A percentile compares a stretch with the other conserved stretches of the same genome.
These are phyloP conservation scores for Solanum pimpinellifolium DNA, from an alignment of 257 asterid species.

Conservation along the genomic window DNA sequence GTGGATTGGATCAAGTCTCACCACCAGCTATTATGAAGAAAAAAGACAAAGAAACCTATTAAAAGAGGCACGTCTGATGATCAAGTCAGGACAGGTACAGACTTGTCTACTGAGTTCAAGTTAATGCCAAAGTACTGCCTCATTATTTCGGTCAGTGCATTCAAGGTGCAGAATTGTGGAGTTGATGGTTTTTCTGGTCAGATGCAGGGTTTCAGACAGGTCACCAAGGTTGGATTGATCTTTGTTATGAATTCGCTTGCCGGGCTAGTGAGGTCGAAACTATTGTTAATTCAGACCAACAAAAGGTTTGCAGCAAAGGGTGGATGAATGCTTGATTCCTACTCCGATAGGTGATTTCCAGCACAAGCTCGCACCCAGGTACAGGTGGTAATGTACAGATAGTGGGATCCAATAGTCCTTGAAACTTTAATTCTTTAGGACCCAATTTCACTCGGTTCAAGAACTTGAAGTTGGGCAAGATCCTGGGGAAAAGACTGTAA, in stretches of 20 bases:
- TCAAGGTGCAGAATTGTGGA: not conserved
- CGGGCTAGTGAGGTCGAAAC: not conserved
- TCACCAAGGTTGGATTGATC: not conserved
- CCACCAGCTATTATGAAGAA: not conserved
- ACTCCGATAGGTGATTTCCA: not conserved
- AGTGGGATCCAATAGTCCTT: not conserved
- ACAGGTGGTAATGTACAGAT: not conserved
- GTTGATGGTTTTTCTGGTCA: not conserved
- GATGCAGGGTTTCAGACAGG: not conserved
- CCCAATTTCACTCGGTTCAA: not conserved
- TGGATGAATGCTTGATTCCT: not conserved
- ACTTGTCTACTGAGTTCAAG: not conserved
- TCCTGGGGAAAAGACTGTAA: not conserved
- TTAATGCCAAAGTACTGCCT: not conserved
- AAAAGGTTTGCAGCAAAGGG: not conserved
- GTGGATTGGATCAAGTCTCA: not conserved
- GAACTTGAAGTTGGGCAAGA: not conserved
- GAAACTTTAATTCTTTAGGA: not conserved
- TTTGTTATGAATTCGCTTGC: not conserved
- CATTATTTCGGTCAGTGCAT: not conserved
- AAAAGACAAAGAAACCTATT: not conserved
- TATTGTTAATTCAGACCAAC: not conserved
- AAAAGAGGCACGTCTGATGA: not conserved
- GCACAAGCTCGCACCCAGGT: not conserved
- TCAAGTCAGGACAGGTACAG: not conserved